A percentile compares a stretch with the other conserved stretches of the same genome.
phyloP scores from a whole-genome alignment of 2,329 filamentous ascomycete species.

The Penicillium janthinellum region DNA sequence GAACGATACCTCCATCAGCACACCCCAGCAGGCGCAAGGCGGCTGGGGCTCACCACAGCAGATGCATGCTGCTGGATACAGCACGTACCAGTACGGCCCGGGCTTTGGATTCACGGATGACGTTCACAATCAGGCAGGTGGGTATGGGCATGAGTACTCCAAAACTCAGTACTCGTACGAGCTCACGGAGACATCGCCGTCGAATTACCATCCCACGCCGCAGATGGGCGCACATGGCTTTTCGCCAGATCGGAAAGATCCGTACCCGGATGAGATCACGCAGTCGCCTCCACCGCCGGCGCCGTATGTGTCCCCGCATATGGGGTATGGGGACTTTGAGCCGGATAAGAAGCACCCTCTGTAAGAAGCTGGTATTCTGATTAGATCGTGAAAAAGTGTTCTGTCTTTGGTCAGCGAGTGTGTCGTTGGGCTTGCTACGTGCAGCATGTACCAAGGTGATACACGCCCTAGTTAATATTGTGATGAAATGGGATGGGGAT shows the following conservation, averaged over 20 bases:
- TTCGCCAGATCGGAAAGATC: background rate
- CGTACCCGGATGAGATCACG: constrained; percentile 3
- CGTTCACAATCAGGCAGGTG: constrained; percentile 28
- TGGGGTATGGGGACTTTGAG: background rate
- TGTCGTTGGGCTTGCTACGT: background rate
- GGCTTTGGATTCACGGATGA: constrained; percentile 35
- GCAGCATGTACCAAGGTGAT: background rate
- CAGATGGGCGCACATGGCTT: background rate
- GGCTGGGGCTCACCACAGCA: constrained; percentile 27
- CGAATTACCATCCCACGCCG: background rate
- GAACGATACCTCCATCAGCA: constrained; percentile 37
- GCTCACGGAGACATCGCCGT: constrained; percentile 10
- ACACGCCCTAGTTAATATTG: background rate
- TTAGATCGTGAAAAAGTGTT: background rate
- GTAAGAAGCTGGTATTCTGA: background rate
- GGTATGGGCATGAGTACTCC: constrained; percentile 16
- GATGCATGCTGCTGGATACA: constrained; percentile 19
- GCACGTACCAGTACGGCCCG: constrained; percentile 18
- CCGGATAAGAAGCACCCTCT: constrained; percentile 14
- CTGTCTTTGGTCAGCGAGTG: background rate
- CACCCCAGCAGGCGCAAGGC: constrained; percentile 27
- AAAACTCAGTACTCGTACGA: constrained; percentile 13
- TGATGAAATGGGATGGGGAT: background rate
- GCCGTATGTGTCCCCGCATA: background rate
- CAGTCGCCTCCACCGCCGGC: background rate